Evolutionary conservation across 1,284 basidiomycete genomes (phyloP).

Genomic region (Apiotrichum brassicae): DNA sequence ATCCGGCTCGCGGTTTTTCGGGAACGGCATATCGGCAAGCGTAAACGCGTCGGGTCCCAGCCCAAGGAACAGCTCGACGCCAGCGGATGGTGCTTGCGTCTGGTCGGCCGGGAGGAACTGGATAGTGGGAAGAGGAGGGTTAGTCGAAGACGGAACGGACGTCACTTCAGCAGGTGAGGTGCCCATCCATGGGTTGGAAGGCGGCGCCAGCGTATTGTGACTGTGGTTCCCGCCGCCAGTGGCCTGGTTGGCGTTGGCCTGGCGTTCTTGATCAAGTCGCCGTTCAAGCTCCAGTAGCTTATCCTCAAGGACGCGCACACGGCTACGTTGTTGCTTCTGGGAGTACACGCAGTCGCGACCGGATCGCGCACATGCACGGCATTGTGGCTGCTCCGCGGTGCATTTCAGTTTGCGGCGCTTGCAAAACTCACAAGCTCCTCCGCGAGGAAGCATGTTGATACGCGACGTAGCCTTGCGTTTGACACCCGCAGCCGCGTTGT

Average conservation of each 20-base stretch:
- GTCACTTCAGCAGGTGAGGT: background rate
- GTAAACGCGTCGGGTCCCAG: conserved; percentile 4
- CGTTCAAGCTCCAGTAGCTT: conserved; percentile 39
- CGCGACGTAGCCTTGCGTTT: conserved; percentile 39
- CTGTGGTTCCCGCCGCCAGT: background rate
- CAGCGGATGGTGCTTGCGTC: background rate
- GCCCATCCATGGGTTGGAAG: background rate
- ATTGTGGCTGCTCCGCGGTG: conserved; percentile 39
- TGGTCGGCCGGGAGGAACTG: background rate
- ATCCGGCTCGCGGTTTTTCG: conserved; percentile 23
- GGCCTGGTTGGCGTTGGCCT: background rate
- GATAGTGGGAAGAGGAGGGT: background rate
- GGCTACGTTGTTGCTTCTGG: conserved; percentile 42
- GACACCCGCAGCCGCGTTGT: background rate
- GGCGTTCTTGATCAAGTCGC: conserved; percentile 15
- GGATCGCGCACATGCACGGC: conserved; percentile 34
- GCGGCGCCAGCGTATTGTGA: background rate
- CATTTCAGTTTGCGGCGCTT: conserved; percentile 46
- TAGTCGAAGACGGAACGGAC: background rate
- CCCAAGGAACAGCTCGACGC: conserved; percentile 1
- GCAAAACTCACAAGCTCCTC: conserved; percentile 47
- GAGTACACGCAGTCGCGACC: conserved; percentile 40
- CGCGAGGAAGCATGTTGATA: conserved; percentile 41
- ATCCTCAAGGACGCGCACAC: conserved; percentile 42
- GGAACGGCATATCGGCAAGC: conserved; percentile 6